Conservation (phyloP, 2,329 filamentous ascomycete species). For the Sporothrix variecibatus region DNA sequence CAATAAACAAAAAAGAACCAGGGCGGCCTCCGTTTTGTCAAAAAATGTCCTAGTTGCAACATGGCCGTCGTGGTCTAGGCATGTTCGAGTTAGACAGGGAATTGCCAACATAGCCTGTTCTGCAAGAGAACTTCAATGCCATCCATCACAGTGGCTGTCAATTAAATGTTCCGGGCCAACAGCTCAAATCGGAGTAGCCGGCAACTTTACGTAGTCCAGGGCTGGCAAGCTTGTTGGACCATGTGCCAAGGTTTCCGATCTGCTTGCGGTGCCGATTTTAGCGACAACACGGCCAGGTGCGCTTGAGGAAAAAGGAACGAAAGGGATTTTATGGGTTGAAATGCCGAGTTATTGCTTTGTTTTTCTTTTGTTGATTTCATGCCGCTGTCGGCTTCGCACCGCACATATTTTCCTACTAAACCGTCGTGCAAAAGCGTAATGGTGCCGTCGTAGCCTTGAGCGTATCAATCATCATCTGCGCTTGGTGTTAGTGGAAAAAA, state of each 20-base stretch:
- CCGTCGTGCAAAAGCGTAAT: not conserved
- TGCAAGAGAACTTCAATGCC: not conserved
- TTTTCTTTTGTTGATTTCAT: not conserved
- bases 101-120: not conserved
- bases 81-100: not conserved
- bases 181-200: not conserved
- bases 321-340: not conserved
- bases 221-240: not conserved
- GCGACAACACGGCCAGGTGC: not conserved
- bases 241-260: not conserved
- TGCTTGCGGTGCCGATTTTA: not conserved
- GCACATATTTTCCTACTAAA: not conserved
- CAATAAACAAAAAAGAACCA: not conserved
- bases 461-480: not conserved
- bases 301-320: conserved; percentile 1
- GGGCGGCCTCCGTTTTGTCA: not conserved
- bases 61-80: not conserved
- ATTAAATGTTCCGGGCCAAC: not conserved
- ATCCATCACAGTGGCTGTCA: not conserved
- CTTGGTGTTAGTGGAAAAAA: not conserved
- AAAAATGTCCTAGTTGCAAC: not conserved
- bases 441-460: not conserved
- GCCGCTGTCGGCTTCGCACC: not conserved
- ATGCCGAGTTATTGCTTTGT: not conserved
- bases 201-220: not conserved